These are phyloP conservation scores for Blastomyces silverae DNA, from an alignment of 2,329 filamentous ascomycete genomes.

Conservation along the genomic window DNA sequence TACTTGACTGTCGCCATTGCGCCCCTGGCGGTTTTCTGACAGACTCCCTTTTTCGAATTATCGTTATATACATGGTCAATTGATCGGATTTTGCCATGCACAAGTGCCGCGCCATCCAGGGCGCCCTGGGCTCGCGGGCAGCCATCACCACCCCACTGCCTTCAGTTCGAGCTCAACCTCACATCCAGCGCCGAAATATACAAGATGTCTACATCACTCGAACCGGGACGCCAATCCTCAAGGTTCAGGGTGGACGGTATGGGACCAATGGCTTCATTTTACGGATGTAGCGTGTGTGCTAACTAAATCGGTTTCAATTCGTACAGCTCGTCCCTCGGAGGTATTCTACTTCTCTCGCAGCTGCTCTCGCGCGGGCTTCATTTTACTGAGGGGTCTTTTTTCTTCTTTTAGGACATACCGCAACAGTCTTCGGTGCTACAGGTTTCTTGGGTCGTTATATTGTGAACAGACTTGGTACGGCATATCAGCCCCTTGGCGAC, in stretches of 20 bases:
- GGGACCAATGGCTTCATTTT: slow-evolving; percentile 28
- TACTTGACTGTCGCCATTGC: slow-evolving; percentile 5
- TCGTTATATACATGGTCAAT: slow-evolving; percentile 23
- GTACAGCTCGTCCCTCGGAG: slow-evolving; percentile 72
- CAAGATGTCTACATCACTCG: slow-evolving; percentile 90
- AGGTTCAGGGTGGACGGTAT: slow-evolving; percentile 82
- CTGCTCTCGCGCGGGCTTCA: slow-evolving; percentile 21
- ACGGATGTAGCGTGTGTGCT: slow-evolving; percentile 22
- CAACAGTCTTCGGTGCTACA: slow-evolving; percentile 95
- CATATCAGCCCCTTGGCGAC: background rate
- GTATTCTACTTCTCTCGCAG: slow-evolving; percentile 47
- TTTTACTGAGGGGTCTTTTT: slow-evolving; percentile 28
- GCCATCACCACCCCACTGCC: slow-evolving; percentile 31
- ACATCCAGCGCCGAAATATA: slow-evolving; percentile 45
- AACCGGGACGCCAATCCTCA: slow-evolving; percentile 91
- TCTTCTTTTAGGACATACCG: slow-evolving; percentile 67
- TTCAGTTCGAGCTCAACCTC: slow-evolving; percentile 32
- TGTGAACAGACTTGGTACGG: slow-evolving; percentile 80
- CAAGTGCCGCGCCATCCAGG: slow-evolving; percentile 41
- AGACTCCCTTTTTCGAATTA: slow-evolving; percentile 26
- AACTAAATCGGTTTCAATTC: slow-evolving; percentile 20
- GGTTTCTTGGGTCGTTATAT: slow-evolving; percentile 95
- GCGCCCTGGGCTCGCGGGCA: slow-evolving; percentile 36
- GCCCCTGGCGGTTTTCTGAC: slow-evolving; percentile 6
- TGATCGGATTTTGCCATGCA: slow-evolving; percentile 38